Evolutionary conservation across 1,284 basidiomycete genomes (phyloP), one percentile per base, ranked within the genome.

Genomic region (Leccinum pachyderme): DNA sequence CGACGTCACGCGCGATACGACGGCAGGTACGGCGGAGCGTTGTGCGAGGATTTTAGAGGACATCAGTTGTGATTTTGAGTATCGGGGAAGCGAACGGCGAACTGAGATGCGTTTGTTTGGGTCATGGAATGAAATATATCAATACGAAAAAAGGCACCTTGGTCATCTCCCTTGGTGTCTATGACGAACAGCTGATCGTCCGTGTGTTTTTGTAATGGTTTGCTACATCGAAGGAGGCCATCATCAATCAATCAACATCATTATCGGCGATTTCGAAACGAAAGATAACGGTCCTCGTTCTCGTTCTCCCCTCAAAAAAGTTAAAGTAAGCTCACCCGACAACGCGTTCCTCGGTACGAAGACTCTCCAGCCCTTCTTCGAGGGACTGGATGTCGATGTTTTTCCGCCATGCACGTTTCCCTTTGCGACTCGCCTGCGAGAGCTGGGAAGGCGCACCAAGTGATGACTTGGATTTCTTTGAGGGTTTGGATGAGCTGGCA

Each of bases 351-450:
- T 95, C 91, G 5, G 81, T 80, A 54, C 92, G 78, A 55, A 87
- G 73, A 49, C 77, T 81, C 70, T 95, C 93, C 56, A 95, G 66
- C 2, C 81, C 84, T 49, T 79, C 75, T 64, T 95, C 93, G 39
- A 93, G 83, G 37, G 82, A 82, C 27, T 81, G 81, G 45, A 95
- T 80, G 69, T 95, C 85, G 52, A 95, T 85, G 72, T 96, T 91
- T 75, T 97, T 97, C 65, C 95, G 76, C 95, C 95, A 97, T 52
- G 93, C 86, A 57, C 84, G 84, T 74, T 96, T 97, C 49, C 93
- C 91, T 72, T 94, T 97, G 54, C 94, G 77, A 61, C 87, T 92
- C 0, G 83, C 73, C 69, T 95, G 93, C 5, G 53, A 60, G 12
- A 58, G 59, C 32, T 69, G 70, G 2, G 67, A 63, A 32, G 71